Percentiles rank a stretch among this genome's conserved stretches.
phyloP scores from a whole-genome alignment of 1,139 yeast genomes.

The Scheffersomyces segobiensis region DNA sequence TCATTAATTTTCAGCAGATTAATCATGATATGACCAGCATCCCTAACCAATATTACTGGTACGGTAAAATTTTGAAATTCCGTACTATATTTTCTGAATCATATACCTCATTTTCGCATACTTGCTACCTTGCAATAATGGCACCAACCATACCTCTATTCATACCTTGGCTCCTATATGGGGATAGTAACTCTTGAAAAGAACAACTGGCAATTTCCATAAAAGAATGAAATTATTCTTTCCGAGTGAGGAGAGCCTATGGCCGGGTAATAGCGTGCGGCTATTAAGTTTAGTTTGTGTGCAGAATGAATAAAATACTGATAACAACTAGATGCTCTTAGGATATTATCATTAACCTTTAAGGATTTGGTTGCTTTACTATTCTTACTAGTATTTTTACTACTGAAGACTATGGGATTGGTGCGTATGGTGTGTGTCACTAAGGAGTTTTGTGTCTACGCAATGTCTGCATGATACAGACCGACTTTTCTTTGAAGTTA shows the following conservation, averaged over 20 bases:
- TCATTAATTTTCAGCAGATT: neutral
- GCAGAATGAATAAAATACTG: neutral
- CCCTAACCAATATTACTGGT: neutral
- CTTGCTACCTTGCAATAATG: neutral
- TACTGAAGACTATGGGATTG: neutral
- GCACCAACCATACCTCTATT: neutral
- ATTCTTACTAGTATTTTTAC: neutral
- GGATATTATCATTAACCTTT: neutral
- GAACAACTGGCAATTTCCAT: neutral
- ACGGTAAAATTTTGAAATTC: neutral
- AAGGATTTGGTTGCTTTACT: neutral
- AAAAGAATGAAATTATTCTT: neutral
- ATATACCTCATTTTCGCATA: neutral
- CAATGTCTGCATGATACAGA: neutral
- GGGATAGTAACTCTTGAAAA: neutral
- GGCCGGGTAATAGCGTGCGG: neutral
- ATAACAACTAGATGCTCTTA: neutral
- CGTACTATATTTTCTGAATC: no score
- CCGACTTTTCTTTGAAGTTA: neutral
- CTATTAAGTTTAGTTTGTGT: neutral
- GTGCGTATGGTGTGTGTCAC: neutral
- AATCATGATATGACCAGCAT: neutral
- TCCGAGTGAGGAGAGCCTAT: neutral
- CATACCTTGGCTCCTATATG: neutral
- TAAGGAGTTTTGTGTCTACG: neutral